Base-by-base conservation (phyloP, 305 asterid genomes). In the Rubia tinctorum region DNA sequence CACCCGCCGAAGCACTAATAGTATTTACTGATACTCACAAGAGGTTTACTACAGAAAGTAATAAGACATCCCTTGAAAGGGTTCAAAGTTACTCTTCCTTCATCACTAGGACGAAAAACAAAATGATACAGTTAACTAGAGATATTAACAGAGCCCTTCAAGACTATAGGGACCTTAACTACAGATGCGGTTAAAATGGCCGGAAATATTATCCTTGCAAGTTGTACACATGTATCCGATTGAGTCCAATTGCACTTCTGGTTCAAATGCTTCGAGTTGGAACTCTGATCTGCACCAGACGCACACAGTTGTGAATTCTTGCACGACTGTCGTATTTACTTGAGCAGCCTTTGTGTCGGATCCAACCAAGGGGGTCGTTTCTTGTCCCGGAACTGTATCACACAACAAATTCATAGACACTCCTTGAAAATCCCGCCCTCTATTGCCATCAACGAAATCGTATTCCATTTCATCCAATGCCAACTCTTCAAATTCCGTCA, bases 271-370 rank as follows among this genome's bases (percentile, higher is more conserved):
- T 71, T 95, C 97, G 70, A 89, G 89, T 75, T 77, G 88, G 85
- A 95, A 95, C 84, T 95, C 97, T 42, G 90, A 67, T 85, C 95
- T 82, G 83, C 99, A 95, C 99, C 99, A 95, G 64, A 95, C 98
- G 51, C 99, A 95, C 75, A 92, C 86, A 8, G 97, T 95, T 71
- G 85, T 76, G 66, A 95, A 78, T 82, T 83, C 95, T 79, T 81
- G 82, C 12, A 73, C 25, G 61, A 76, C 87, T 71, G 75, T 62
- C 70, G 82, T 62, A 77, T 84, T 80, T 78, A 87, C 79, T 74
- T 86, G 78, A 68, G 85, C 82, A 66, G 77, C 96, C 75, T 80
- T 93, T 17, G 92, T 71, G 65, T 73, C 86, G 80, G 89, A 88
- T 81, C 88, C 79, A 79, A 81, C 85, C 2, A 92, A 82, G 39